Base-by-base conservation (phyloP, 2,329 filamentous ascomycete genomes). In the Colletotrichum sp. region DNA sequence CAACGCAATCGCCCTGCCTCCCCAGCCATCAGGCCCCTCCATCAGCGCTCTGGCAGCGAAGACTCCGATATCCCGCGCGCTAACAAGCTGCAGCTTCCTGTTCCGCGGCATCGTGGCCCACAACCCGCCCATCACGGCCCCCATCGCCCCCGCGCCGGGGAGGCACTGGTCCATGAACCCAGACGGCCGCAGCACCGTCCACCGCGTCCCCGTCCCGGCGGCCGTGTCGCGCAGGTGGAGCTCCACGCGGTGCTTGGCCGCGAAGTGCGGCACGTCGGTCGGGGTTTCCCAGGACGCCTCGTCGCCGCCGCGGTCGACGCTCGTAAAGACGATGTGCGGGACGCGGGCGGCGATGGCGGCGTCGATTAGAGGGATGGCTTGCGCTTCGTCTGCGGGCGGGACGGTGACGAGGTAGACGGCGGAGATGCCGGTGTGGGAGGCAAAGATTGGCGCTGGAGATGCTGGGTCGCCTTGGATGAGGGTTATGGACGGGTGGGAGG, bases 281-380 rank as follows among this genome's bases (percentile, higher is more conserved):
- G 79, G 72, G 1, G 76, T 69, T 0, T 66, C 30, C 78, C 79
- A 80, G 12, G 77, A 80, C 36, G 55, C 64, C 3, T 78, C 69
- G 26, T 81, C 78, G 10, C 80, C 80, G 12, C 79, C 79, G 3
- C 78, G 78, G 12, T 80, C 80, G 28, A 81, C 78, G 21, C 78
- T 79, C 6, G 76, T 77, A 16, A 81, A 80, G 28, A 81, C 80
- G 52, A 81, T 90, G 28, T 80, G 80, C 1, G 80, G 76, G 8
- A 82, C 66, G n/a, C 63, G 32, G 0, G 39, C 13, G 26, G 74
- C 64, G 4, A 76, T 24, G 2, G 79, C 79, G 3, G 77, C 78
- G 30, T 81, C 79, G n/a, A 82, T 79, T 0, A 82, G 75, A 3
- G 81, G 80, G 0, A 78, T 15, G 0, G 79, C 79, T 13, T 81